These are phyloP conservation scores for Cicer arietinum DNA, from an alignment of 306 rosid species.

Conservation along the genomic window DNA sequence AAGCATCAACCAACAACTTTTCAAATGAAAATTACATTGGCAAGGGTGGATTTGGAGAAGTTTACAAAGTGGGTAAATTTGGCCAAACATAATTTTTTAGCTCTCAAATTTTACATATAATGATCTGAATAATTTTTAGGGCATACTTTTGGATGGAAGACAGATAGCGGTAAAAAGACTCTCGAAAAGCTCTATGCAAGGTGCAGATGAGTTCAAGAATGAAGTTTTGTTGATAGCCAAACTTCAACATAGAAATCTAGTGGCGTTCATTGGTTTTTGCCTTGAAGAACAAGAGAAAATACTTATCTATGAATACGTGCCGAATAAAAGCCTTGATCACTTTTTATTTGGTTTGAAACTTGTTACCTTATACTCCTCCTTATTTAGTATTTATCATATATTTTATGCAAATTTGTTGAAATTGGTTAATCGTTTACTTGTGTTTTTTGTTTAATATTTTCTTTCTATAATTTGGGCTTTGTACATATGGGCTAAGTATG, in stretches of 20 bases:
- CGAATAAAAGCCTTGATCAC: slow-evolving; percentile 26
- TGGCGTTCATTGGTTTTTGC: slow-evolving; percentile 21
- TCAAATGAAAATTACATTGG: slow-evolving; percentile 25
- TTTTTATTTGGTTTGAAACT: slow-evolving; percentile 21
- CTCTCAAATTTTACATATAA: not conserved
- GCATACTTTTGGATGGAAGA: slow-evolving; percentile 8
- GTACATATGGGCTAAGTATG: too few relatives aligned
- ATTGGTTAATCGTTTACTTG: too few relatives aligned
- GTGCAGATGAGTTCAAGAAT: slow-evolving; percentile 28
- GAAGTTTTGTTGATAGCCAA: slow-evolving; percentile 22
- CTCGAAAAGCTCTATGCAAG: slow-evolving; percentile 23
- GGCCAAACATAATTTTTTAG: not conserved
- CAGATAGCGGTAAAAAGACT: slow-evolving; percentile 32
- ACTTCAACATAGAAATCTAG: slow-evolving; percentile 33
- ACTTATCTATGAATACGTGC: slow-evolving; percentile 23
- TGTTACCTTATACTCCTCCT: not conserved
- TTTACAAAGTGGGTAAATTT: slow-evolving; percentile 14
- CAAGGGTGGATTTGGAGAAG: slow-evolving; percentile 37
- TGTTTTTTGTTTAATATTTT: too few relatives aligned
- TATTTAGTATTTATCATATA: not conserved
- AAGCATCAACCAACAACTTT: slow-evolving; percentile 25
- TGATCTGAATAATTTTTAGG: not conserved
- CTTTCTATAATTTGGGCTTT: too few relatives aligned
- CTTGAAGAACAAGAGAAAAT: slow-evolving; percentile 13
- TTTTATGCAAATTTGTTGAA: not conserved